Percentiles rank a stretch among this genome's conserved stretches.
Evolutionary conservation across 345 rosid species (phyloP).

Genomic region (Rhizophora mangle): DNA sequence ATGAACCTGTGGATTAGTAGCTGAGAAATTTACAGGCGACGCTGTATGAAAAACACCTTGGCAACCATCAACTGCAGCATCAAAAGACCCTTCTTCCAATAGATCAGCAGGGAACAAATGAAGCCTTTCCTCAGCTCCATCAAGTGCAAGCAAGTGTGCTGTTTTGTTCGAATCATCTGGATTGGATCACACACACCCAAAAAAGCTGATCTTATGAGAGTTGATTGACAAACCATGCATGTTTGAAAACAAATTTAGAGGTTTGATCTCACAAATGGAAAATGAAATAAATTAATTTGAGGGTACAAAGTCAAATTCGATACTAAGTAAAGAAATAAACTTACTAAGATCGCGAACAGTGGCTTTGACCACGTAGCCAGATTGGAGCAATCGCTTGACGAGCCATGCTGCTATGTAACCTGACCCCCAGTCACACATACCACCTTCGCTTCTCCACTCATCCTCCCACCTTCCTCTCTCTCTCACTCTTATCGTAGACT

Average conservation of each 20-base stretch:
- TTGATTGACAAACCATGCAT: too few relatives aligned
- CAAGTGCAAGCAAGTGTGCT: conserved; percentile 7
- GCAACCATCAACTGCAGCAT: conserved; percentile 8
- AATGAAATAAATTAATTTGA: neutral
- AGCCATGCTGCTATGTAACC: conserved; percentile 28
- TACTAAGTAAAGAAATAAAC: neutral
- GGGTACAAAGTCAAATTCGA: neutral
- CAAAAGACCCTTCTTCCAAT: conserved; percentile 14
- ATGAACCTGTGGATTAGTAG: neutral
- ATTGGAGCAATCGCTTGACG: conserved; percentile 13
- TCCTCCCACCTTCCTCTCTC: neutral
- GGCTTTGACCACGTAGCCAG: conserved; percentile 23
- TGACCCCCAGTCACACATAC: conserved; percentile 21
- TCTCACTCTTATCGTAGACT: neutral
- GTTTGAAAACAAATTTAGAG: neutral
- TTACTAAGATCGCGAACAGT: conserved; percentile 24
- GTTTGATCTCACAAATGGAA: neutral
- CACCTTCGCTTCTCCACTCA: conserved; percentile 14
- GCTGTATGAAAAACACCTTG: conserved; percentile 15
- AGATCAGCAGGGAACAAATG: conserved; percentile 12
- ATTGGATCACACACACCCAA: too few relatives aligned
- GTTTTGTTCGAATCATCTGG: conserved; percentile 12
- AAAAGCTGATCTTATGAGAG: too few relatives aligned
- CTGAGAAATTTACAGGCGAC: neutral
- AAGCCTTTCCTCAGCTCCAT: conserved; percentile 15